These are phyloP conservation scores for Pleodorina starrii DNA, from an alignment of 139 green algal genomes.

Conservation along the genomic window DNA sequence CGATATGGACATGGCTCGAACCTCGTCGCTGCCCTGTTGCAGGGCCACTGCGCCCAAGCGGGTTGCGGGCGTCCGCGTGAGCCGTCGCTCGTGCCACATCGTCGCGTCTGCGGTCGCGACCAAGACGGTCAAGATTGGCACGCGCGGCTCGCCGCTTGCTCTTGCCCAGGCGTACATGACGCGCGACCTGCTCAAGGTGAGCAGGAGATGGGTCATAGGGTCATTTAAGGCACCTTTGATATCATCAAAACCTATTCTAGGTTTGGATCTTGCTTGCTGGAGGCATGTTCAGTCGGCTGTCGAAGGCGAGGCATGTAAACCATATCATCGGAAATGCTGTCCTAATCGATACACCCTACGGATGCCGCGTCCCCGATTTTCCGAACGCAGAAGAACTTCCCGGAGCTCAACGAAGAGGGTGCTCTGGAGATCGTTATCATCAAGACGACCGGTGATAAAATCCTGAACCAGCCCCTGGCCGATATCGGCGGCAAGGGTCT, in stretches of 20 bases:
- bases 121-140: slow-evolving; percentile 87
- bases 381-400: slow-evolving; percentile 77
- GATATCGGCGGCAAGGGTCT: slow-evolving; percentile 99
- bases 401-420: slow-evolving; percentile 93
- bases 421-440: slow-evolving; percentile 99
- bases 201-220: neutral
- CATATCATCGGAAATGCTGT: too few relatives aligned
- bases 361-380: too few relatives aligned
- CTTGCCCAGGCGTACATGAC: slow-evolving; percentile 99
- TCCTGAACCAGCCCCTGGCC: slow-evolving; percentile 96
- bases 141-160: slow-evolving; percentile 92
- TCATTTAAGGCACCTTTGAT: neutral
- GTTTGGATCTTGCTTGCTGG: too few relatives aligned
- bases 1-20: neutral
- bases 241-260: too few relatives aligned
- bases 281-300: neutral
- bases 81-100: slow-evolving; percentile 3
- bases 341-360: too few relatives aligned
- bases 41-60: slow-evolving; percentile 37
- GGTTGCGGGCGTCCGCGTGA: neutral
- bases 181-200: slow-evolving; percentile 94
- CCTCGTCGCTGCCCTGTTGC: neutral
- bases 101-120: slow-evolving; percentile 64
- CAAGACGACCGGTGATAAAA: slow-evolving; percentile 99
- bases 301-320: too few relatives aligned